phyloP scores from a whole-genome alignment of 1,284 basidiomycete species.

The Pyrrhoderma lamaoense region DNA sequence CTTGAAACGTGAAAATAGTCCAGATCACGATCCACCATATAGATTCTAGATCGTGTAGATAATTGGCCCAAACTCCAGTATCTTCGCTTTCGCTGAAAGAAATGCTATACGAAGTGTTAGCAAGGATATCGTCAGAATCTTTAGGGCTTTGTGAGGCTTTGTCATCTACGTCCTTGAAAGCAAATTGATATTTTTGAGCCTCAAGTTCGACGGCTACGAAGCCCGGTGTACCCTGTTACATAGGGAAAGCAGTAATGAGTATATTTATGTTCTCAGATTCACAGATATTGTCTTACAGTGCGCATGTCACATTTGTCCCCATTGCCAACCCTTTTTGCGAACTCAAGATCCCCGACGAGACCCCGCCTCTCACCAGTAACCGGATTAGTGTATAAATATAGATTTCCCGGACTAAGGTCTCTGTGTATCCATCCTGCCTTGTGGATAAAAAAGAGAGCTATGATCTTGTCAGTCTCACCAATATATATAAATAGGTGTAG shows the following conservation, averaged over 20 bases:
- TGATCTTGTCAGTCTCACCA: not conserved
- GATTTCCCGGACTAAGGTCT: constrained; percentile 3
- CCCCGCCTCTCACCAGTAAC: not conserved
- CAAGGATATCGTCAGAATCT: not conserved
- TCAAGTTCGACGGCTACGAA: too few relatives aligned
- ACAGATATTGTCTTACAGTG: not conserved
- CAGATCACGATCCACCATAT: constrained; percentile 7
- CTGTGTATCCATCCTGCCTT: constrained; percentile 2
- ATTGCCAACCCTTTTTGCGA: not conserved
- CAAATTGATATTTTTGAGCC: too few relatives aligned
- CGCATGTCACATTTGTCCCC: not conserved
- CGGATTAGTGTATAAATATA: not conserved
- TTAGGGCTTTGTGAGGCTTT: too few relatives aligned
- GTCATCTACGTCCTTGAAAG: too few relatives aligned
- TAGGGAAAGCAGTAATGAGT: too few relatives aligned
- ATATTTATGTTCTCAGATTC: too few relatives aligned
- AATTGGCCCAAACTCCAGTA: not conserved
- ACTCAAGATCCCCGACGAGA: constrained; percentile 5
- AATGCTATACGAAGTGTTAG: not conserved
- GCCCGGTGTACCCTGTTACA: too few relatives aligned
- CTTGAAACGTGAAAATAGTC: not conserved
- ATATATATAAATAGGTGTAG: not conserved
- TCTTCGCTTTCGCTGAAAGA: not conserved
- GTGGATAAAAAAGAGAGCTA: not conserved
- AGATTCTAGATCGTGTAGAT: constrained; percentile 4